A percentile compares a stretch with the other conserved stretches of the same genome.
Conservation (phyloP, 176 grass and related monocot species). For the Dendrocalamus sinicus region DNA sequence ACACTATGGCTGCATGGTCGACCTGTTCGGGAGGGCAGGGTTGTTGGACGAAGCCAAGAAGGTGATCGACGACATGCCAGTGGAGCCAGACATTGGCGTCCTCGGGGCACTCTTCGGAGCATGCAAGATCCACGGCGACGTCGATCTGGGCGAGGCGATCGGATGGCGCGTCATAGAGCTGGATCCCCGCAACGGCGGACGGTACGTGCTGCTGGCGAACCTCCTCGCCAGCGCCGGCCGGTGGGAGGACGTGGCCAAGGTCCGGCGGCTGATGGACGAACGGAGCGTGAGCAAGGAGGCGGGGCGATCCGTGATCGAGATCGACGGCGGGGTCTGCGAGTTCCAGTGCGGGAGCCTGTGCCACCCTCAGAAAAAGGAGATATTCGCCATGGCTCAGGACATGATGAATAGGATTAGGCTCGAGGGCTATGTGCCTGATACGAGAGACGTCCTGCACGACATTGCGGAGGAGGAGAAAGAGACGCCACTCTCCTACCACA, state of each 20-base stretch:
- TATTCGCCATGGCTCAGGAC: background rate
- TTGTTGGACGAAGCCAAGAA: constrained; percentile 72
- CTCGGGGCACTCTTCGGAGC: constrained; percentile 85
- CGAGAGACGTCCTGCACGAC: background rate
- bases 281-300: background rate
- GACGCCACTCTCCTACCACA: background rate
- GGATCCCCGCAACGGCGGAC: constrained; percentile 70
- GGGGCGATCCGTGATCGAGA: background rate
- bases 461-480: background rate
- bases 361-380: background rate
- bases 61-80: constrained; percentile 75
- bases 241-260: constrained; percentile 42
- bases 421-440: background rate
- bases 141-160: constrained; percentile 59
- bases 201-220: constrained; percentile 83
- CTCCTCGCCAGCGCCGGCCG: constrained; percentile 62
- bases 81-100: constrained; percentile 67
- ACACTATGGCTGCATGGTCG: constrained; percentile 87
- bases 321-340: background rate
- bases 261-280: background rate
- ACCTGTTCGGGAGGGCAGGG: constrained; percentile 38
- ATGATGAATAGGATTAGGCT: background rate
- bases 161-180: constrained; percentile 72
- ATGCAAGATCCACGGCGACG: constrained; percentile 65
- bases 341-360: background rate